A percentile compares a stretch with the other conserved stretches of the same genome.
phyloP scores from a whole-genome alignment of 1,284 basidiomycete genomes.

The Cutaneotrichosporon arboriforme region DNA sequence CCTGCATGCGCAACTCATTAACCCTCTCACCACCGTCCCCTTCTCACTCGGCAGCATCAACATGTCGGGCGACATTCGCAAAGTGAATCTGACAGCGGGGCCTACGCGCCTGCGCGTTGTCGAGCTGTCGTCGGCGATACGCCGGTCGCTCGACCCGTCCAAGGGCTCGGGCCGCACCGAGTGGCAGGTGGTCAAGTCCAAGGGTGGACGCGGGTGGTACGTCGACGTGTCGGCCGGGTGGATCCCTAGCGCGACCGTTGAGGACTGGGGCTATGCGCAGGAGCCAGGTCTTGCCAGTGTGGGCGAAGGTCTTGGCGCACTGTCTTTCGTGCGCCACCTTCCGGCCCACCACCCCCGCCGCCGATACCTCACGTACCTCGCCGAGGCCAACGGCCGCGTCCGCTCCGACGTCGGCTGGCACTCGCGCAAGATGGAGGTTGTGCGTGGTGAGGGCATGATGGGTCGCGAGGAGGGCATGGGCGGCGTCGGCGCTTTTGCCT shows the following conservation, averaged over 20 bases:
- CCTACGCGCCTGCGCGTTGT: slow-evolving; percentile 79
- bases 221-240: slow-evolving; percentile 82
- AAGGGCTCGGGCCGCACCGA: slow-evolving; percentile 54
- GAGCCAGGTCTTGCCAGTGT: not conserved
- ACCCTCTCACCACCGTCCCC: slow-evolving; percentile 71
- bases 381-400: slow-evolving; percentile 79
- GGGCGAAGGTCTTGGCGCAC: slow-evolving; percentile 11
- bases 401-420: slow-evolving; percentile 91
- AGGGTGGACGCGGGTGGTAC: slow-evolving; percentile 93
- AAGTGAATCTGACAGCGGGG: slow-evolving; percentile 49
- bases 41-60: slow-evolving; percentile 54
- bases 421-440: slow-evolving; percentile 91
- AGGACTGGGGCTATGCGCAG: slow-evolving; percentile 10
- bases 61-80: slow-evolving; percentile 18
- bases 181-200: slow-evolving; percentile 84
- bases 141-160: slow-evolving; percentile 50
- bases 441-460: slow-evolving; percentile 82
- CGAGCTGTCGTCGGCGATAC: slow-evolving; percentile 71
- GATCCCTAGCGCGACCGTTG: slow-evolving; percentile 45
- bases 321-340: slow-evolving; percentile 38
- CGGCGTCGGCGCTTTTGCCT: slow-evolving; percentile 86
- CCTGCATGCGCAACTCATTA: slow-evolving; percentile 59
- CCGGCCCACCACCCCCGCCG: slow-evolving; percentile 59
- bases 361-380: slow-evolving; percentile 63
- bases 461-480: slow-evolving; percentile 88